phyloP scores from a whole-genome alignment of 495 filamentous ascomycete genomes.

The Pyrenopolyporus hunteri region DNA sequence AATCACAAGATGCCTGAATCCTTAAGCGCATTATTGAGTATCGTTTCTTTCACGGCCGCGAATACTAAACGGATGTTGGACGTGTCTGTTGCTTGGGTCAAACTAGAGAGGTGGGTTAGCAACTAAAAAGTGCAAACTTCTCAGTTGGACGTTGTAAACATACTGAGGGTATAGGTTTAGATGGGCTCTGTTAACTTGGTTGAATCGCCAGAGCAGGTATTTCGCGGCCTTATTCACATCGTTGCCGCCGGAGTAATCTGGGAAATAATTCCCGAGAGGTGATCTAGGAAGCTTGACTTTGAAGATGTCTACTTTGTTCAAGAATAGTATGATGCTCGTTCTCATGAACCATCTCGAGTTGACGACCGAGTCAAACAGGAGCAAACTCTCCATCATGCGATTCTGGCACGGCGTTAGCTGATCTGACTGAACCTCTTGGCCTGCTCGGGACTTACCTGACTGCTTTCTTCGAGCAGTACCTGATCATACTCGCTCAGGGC shows the following conservation, averaged over 20 bases:
- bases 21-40: constrained; percentile 95
- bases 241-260: constrained; percentile 95
- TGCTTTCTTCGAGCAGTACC: constrained; percentile 93
- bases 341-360: constrained; percentile 99
- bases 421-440: constrained; percentile 1
- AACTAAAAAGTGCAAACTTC: constrained; percentile 7
- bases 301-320: constrained; percentile 99
- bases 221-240: constrained; percentile 98
- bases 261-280: constrained; percentile 91
- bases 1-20: constrained; percentile 94
- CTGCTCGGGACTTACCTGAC: constrained; percentile 68
- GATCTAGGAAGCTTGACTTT: constrained; percentile 89
- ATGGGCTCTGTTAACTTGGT: constrained; percentile 96
- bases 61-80: constrained; percentile 98
- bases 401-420: constrained; percentile 63
- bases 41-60: constrained; percentile 97
- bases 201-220: constrained; percentile 97
- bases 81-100: constrained; percentile 98
- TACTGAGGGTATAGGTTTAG: constrained; percentile 98
- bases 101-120: constrained; percentile 59
- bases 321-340: constrained; percentile 96
- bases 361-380: constrained; percentile 98
- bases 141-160: constrained; percentile 44
- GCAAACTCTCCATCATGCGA: constrained; percentile 97
- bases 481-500: constrained; percentile 99